Evolutionary conservation across 2,329 filamentous ascomycete species (phyloP).

Genomic region (Bipolaris cookei): DNA sequence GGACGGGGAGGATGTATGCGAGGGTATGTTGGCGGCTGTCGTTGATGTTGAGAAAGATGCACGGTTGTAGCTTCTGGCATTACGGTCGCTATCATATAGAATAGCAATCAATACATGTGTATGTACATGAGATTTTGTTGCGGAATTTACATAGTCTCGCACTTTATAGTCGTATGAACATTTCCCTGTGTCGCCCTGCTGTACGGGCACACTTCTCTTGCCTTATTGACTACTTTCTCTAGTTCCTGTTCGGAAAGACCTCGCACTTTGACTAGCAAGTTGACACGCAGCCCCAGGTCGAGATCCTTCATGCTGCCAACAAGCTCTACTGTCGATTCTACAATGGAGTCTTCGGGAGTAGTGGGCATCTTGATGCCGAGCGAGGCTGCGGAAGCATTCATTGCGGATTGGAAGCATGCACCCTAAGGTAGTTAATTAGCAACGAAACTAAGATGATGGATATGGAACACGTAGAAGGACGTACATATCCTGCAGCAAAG

Average conservation of each 20-base stretch:
- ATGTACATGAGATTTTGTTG: background rate
- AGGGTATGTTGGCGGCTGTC: slow-evolving; percentile 61
- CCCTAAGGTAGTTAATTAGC: background rate
- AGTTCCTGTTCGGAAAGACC: slow-evolving; percentile 44
- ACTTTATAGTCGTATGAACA: slow-evolving; percentile 32
- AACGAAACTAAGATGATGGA: no score
- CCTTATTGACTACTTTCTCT: slow-evolving; percentile 46
- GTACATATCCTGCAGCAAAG: slow-evolving; percentile 57
- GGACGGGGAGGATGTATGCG: slow-evolving; percentile 62
- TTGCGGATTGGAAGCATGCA: slow-evolving; percentile 48
- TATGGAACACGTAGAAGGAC: background rate
- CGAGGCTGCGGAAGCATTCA: slow-evolving; percentile 53
- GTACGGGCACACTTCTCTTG: slow-evolving; percentile 47
- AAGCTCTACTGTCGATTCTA: slow-evolving; percentile 53
- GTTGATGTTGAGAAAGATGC: slow-evolving; percentile 46
- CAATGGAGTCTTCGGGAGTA: slow-evolving; percentile 48
- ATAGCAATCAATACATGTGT: background rate
- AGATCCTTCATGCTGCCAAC: slow-evolving; percentile 55
- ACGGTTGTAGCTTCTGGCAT: background rate
- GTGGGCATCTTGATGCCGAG: slow-evolving; percentile 53
- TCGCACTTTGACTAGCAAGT: slow-evolving; percentile 50
- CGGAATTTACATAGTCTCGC: slow-evolving; percentile 30
- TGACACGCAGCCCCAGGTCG: slow-evolving; percentile 54
- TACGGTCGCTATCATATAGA: no score
- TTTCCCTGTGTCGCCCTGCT: slow-evolving; percentile 44